Evolutionary conservation across 1,139 yeast genomes (phyloP), one percentile per base, ranked within the genome.

Genomic region (Hyphopichia khmerensis): DNA sequence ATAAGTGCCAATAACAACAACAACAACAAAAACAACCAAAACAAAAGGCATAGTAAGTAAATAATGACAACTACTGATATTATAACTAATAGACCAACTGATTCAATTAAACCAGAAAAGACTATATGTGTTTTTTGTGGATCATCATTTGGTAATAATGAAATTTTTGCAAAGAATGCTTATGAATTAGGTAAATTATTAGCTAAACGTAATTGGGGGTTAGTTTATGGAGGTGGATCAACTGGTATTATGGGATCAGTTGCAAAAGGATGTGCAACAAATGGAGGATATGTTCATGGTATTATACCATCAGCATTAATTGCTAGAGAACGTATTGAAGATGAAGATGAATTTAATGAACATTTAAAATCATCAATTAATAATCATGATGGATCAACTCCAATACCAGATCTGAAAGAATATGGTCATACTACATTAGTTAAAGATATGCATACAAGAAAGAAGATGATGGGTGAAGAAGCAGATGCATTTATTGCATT

Each of bases 191-290:
- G 96, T 17, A 52, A 68, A 40, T 56, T 73, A 23, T 62, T 89
- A 48, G 87, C 89, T 16, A 56, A 64, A 24, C 70, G 72, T 45
- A 72, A 77, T 44, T 86, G 89, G 83, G 90, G 90, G 3, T 69
- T 89, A 39, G 95, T 89, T 8, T 89, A 89, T 56, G 96, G 96
- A 27, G 97, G 96, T 35, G 96, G 96, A 16, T 82, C 93, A 24
- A 84, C 87, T 2, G 93, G 95, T 4, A 64, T 88, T 43, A 90
- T 88, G 96, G 96, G 96, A 2, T 72, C 82, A 2, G 80, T 88
- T 41, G 96, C 96, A n/a, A 75, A 79, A 46, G 77, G 89, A 0
- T 80, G 87, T 44, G 82, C 85, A 42, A 62, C 79, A 6, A 69
- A 67, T 40, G 85, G 83, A 23, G 95, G 93, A 2, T 77, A 81